A percentile compares a stretch with the other conserved stretches of the same genome.
Conservation (phyloP, 2,329 filamentous ascomycete genomes). For the Penicillium sp. region DNA sequence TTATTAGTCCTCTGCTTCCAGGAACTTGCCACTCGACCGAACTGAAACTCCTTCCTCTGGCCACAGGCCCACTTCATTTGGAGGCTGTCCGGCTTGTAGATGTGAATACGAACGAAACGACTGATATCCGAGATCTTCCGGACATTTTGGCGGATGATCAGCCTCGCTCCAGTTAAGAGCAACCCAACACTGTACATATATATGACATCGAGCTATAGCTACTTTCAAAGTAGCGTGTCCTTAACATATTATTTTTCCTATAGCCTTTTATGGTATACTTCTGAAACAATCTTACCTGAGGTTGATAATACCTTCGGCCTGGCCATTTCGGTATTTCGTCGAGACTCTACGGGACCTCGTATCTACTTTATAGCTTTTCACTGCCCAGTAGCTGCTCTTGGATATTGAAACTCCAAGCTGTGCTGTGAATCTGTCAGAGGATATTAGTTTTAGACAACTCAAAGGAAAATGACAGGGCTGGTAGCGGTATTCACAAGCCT, state of each 20-base stretch:
- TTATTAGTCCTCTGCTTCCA: constrained; percentile 43
- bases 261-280: neutral
- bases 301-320: too few relatives aligned
- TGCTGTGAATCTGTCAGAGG: too few relatives aligned
- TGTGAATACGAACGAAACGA: constrained; percentile 47
- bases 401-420: neutral
- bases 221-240: neutral
- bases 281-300: neutral
- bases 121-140: constrained; percentile 50
- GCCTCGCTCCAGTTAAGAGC: constrained; percentile 7
- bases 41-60: constrained; percentile 47
- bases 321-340: too few relatives aligned
- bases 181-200: constrained; percentile 3
- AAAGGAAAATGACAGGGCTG: too few relatives aligned
- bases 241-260: neutral
- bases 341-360: neutral
- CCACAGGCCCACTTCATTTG: constrained; percentile 44
- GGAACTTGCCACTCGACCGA: constrained; percentile 50
- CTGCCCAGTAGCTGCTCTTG: neutral
- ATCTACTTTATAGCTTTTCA: neutral
- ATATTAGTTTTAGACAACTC: too few relatives aligned
- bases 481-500: too few relatives aligned
- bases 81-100: constrained; percentile 50
- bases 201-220: constrained; percentile 1
- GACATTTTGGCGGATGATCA: constrained; percentile 42